Base-by-base conservation (phyloP, 2,329 filamentous ascomycete species). In the Cadophora sp. region DNA sequence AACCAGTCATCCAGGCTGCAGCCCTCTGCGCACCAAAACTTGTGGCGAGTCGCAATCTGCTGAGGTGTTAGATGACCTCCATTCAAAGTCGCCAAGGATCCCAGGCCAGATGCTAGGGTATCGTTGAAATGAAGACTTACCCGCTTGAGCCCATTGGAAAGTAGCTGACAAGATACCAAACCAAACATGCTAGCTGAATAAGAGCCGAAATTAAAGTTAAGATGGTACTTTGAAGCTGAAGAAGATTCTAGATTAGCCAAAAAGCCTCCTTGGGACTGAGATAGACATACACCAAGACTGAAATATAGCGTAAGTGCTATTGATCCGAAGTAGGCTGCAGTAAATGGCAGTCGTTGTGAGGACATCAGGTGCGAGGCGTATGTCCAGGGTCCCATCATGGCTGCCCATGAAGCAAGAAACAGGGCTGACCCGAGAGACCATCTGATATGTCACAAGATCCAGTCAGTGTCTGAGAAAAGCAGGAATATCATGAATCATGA, bases 111-210 rank as follows among this genome's bases (percentile, higher is more conserved):
- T 40, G 8, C 12, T 12, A 56, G 2, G 27, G 34, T 24, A 24
- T 29, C 2, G 34, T 1, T 6, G n/a, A 55, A 27, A 19, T 37
- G 16, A 37, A 40, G 4, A 24, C 68, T 66, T 65, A 69, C 63
- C 96, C 93, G 65, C 91, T 92, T 67, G 92, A 92, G 50, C 96
- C 96, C 94, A 98, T 97, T 29, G 96, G 96, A 77, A 98, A 98
- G 80, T 99, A 99, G 81, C 93, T 97, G 80, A 98, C 90, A 58
- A 97, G 85, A 81, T 98, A 98, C 95, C 95, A 98, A 58, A 93
- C 73, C 72, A 98, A 84, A 71, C 91, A 92, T 64, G 90, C 89
- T 65, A 98, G 85, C 79, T 99, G 96, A 74, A 94, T 83, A 69
- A 97, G 85, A 70, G 93, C 90, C 26, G 94, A 92, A 71, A 97